Base-by-base conservation (phyloP, 257 asterid genomes). In the Solanum arcanum region DNA sequence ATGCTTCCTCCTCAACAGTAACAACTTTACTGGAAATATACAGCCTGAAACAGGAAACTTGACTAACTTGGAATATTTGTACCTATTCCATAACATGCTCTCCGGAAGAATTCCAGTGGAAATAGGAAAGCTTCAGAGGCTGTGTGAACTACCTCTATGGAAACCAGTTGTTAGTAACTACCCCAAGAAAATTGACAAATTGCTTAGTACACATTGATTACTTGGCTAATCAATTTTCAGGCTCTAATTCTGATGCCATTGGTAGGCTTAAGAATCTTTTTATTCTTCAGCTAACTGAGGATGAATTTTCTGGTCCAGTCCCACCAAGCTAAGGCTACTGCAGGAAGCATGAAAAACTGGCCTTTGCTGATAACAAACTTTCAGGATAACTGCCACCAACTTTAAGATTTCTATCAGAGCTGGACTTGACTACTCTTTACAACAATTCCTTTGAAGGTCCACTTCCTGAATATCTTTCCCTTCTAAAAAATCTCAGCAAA, bases 261-360 rank as follows among this genome's bases (percentile, higher is more conserved):
- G 98, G 99, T 44, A 94, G 92, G 90, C 96, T 96, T 74, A 91
- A 92, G 88, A 92, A 94, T 85, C 95, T 96, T 4, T 93, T 80
- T 16, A 16, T 91, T 72, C 94, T 96, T 73, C 96, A 90, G 23
- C 90, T 96, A 39, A 89, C 97, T 90, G 97, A 95, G 88, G 95
- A 96, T 86, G 97, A 92, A 10, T 83, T 96, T 21, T 89, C 96
- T 0, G 98, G 98, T 11, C 64, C 92, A 13, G 94, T 96, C 62
- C 98, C 98, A 10, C 88, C 96, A 14, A 94, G 97, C 88, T 82
- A 95, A 31, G 98, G 98, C 64, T 90, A 94, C 91, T 95, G 98
- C 94, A 91, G 90, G 31, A 94, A 94, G 94, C 96, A 95, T 85
- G 92, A 91, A 88, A 85, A 91, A 46, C 88, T 96, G 18, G 96